Evolutionary conservation across 108 stramenopile genomes (phyloP), one percentile per base, ranked within the genome.

Genomic region (Bacterosira constricta): DNA sequence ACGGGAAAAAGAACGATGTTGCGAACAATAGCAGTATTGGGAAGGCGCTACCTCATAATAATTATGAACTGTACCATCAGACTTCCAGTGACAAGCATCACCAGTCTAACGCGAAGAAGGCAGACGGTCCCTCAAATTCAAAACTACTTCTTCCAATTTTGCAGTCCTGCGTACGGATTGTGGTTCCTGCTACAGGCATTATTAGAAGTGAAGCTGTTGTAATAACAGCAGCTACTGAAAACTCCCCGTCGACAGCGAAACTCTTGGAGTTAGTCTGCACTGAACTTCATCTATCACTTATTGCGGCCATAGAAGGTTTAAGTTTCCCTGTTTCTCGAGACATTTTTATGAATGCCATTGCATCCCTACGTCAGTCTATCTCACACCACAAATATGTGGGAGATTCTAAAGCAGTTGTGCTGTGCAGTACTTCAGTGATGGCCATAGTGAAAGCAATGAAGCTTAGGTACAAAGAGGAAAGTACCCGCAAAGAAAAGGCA

Each of bases 111-210:
- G 23, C 34, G 18, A 53, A 35, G n/a, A 64, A 73, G 0, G 23
- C 54, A 30, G 37, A 45, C 7, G 23, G 12, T 32, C 46, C 37
- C 39, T 47, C 73, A 18, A 76, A 85, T 31, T 84, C 94, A 18
- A 92, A 88, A 47, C 73, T 91, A 17, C 70, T 95, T 30, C 72
- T 95, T 9, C 94, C 91, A 13, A 88, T 95, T 37, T 71, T 95
- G 35, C 91, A 90, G 52, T 90, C 94, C 6, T 85, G 84, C 45
- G 62, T 91, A 27, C 87, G 94, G 38, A 59, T 84, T 25, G 51
- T 88, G n/a, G 13, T 91, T 13, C 87, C 73, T 21, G 74, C 81
- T 49, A 54, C 90, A 29, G 83, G 79, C 0, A 73, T 72, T 30
- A 66, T 91, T 20, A 73, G 53, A 34, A 75, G 69, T 45, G 60